phyloP scores from a whole-genome alignment of 208 protist genomes.

The Spongospora subterranea region DNA sequence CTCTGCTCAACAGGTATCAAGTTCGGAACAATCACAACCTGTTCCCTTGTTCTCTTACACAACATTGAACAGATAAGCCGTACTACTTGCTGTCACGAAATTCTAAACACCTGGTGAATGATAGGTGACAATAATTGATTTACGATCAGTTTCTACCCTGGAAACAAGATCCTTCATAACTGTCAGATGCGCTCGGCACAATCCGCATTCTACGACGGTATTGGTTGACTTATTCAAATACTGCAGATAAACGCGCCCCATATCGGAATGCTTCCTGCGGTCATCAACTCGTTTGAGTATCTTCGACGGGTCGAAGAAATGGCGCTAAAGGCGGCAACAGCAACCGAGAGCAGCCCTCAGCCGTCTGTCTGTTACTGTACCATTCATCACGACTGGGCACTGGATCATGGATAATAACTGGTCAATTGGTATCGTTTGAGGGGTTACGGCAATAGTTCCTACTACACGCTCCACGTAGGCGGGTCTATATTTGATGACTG shows the following conservation, averaged over 20 bases:
- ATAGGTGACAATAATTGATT: background rate
- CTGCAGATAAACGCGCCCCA: background rate
- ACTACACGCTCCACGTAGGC: too few species aligned
- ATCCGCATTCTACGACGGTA: background rate
- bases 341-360: too few species aligned
- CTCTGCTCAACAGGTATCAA: background rate
- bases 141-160: background rate
- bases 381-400: too few species aligned
- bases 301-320: too few species aligned
- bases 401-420: too few species aligned
- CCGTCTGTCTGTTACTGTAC: too few species aligned
- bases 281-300: too few species aligned
- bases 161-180: background rate
- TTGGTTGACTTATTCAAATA: background rate
- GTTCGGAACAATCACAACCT: background rate
- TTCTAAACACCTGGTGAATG: background rate
- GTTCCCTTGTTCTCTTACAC: background rate
- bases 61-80: constrained; percentile 36
- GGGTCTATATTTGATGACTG: too few species aligned
- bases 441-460: too few species aligned
- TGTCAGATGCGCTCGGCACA: background rate
- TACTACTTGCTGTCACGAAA: background rate
- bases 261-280: background rate
- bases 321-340: too few species aligned
- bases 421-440: too few species aligned